Evolutionary conservation across 73 alveolate genomes (phyloP), one percentile per base, ranked within the genome.

Genomic region (Loxodes magnus): DNA sequence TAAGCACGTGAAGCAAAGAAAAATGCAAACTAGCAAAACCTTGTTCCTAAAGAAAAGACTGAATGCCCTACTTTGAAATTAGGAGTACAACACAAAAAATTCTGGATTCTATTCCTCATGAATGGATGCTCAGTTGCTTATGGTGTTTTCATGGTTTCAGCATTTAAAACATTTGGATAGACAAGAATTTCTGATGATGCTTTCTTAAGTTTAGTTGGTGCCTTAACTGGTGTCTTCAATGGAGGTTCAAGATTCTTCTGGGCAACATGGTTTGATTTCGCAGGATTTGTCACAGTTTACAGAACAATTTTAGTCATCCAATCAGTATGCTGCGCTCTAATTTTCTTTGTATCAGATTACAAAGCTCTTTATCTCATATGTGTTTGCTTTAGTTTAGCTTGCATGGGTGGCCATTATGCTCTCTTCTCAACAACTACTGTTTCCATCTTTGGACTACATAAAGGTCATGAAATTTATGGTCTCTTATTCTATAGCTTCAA

Each of bases 161-260:
- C 64, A 2, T 75, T 33, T 43, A 75, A 75, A 31, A 46, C 49
- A 5, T 31, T 69, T 20, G 84, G 84, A 0, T 42, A 23, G 5
- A 31, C 35, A 20, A 23, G 23, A 5, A 33, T 56, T 0, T 5
- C 16, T 15, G 75, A 75, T 43, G 90, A 75, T 48, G 17, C 44
- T 3, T 43, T 56, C 14, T 35, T 75, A 4, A 58, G 83, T 6
- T 21, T 65, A 5, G 83, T 72, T 21, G 87, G 87, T 12, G 48
- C 87, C 4, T 28, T 66, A 3, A 75, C 75, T 2, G 30, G 70
- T 4, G 30, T 62, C 3, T 24, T 56, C 29, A 66, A 66, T 56
- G 87, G 87, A 10, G 14, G 29, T 10, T 56, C 73, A 4, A 34
- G 87, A 25, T 19, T 65, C 5, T 65, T 67, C 48, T 73, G 87